These are phyloP conservation scores for Flaveria ramosissima DNA, from an alignment of 129 eudicot species.

Conservation along the genomic window DNA sequence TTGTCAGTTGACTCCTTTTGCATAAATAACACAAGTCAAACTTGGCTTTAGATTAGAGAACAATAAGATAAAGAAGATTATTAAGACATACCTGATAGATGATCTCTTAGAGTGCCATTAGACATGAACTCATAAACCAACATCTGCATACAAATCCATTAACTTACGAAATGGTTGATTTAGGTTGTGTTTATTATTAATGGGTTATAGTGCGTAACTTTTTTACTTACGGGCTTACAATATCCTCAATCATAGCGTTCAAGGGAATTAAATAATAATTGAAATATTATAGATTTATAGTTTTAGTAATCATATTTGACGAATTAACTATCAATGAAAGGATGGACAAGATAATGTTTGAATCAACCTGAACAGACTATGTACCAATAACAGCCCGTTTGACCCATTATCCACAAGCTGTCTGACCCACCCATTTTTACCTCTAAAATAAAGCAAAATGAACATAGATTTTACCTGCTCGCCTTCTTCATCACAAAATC, in stretches of 20 bases:
- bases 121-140: constrained; percentile 86
- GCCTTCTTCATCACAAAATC: constrained; percentile 80
- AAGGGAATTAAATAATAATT: no score
- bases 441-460: constrained; percentile 4
- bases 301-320: neutral
- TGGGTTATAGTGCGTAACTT: neutral
- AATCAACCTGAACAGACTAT: neutral
- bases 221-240: no score
- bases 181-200: neutral
- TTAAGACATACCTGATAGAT: constrained; percentile 64
- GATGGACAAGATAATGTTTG: neutral
- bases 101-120: constrained; percentile 84
- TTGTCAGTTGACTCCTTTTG: neutral
- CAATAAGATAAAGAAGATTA: constrained; percentile 3
- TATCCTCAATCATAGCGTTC: no score
- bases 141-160: constrained; percentile 59
- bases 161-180: neutral
- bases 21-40: neutral
- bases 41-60: neutral
- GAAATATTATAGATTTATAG: no score
- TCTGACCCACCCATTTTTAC: neutral
- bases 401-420: neutral
- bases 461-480: constrained; percentile 59
- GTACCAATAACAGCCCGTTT: neutral
- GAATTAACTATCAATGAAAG: neutral